Base-by-base conservation (phyloP, 306 rosid genomes). In the Vigna reflexopilosa region DNA sequence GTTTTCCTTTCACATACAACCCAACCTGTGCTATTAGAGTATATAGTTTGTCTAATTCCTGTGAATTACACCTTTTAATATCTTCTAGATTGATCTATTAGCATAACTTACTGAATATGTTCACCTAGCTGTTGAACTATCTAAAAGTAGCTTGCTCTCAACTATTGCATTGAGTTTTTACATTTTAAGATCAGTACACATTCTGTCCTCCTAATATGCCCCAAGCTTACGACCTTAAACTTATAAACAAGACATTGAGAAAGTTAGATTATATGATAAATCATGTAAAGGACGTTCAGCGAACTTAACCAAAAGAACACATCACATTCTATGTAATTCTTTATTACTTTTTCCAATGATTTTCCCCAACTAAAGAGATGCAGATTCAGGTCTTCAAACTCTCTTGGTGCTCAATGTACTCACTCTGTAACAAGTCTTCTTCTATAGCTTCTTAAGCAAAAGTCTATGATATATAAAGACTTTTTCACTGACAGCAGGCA, bases 281-380 rank as follows among this genome's bases (percentile, higher is more conserved):
- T 11, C 38, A 5, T 8, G 7, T 9, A 12, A 20, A 42, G 4
- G 4, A 72, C 40, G 50, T 19, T 54, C 30, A 12, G 47, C 9
- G 20, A 72, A 42, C 49, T 62, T 30, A 74, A 74, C 56, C 67
- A 56, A 20, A 48, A 59, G 45, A 54, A 59, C 32, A 61, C 47
- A 5, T 16, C 30, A 36, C 70, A 45, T 45, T 24, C 58, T 15
- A 72, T 40, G 68, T 12, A 24, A 24, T 52, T 73, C 62, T 54
- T 73, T 38, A 10, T 56, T 32, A 15, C 11, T 42, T 67, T 15
- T 4, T 70, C 24, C 1, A 1, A 6, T 16, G 45, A 66, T 40
- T 52, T 34, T 67, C 66, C 16, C 26, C n/a, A 24, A 51, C 8
- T 36, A 45, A 59, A 61, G 61, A 34, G 40, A 72, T 40, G 38